Conservation (phyloP, 208 protist genomes). For the Balamuthia mandrillaris region DNA sequence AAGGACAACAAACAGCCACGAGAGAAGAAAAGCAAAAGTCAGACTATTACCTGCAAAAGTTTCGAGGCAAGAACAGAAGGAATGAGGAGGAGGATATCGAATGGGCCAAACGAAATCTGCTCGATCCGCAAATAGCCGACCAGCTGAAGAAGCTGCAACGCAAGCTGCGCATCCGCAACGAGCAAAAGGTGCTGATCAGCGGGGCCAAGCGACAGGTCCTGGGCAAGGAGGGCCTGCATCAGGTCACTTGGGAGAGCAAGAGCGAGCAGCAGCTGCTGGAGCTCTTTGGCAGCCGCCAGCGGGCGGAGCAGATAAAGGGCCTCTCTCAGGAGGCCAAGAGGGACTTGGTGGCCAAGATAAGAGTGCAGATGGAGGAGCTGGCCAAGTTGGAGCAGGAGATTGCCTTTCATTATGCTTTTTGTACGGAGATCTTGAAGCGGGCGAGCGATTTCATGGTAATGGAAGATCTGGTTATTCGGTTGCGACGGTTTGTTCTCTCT, state of each 20-base stretch:
- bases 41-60: neutral
- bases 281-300: neutral
- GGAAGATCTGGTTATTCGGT: neutral
- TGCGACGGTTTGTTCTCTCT: too few relatives aligned
- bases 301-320: neutral
- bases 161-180: neutral
- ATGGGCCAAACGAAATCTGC: neutral
- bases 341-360: neutral
- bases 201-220: neutral
- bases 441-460: neutral
- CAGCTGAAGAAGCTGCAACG: neutral
- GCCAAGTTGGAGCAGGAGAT: constrained; percentile 20
- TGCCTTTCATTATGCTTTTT: neutral
- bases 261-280: neutral
- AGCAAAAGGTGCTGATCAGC: neutral
- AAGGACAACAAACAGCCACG: too few relatives aligned
- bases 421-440: neutral
- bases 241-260: neutral
- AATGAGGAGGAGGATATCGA: neutral
- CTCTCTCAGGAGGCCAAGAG: neutral
- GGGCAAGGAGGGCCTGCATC: neutral
- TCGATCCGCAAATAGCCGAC: neutral
- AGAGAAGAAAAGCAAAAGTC: neutral
- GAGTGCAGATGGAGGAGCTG: constrained; percentile 4
- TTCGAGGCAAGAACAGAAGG: neutral